Conservation (phyloP, 768 basidiomycete species). For the Cyclocybe aegerita region DNA sequence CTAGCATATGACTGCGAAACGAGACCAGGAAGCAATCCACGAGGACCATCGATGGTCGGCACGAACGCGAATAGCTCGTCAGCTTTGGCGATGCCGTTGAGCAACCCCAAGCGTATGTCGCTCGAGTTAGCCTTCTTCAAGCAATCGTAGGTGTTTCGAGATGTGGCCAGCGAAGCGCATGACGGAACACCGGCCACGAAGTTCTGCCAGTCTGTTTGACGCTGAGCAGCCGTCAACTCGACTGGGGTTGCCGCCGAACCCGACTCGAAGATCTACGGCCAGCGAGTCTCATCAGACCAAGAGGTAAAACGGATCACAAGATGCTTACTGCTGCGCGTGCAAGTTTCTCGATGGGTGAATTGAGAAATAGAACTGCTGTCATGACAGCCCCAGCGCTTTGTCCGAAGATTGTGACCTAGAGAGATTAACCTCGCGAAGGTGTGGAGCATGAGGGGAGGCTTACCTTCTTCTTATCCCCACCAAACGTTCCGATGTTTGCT, state of each 20-base stretch:
- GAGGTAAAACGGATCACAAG: not conserved
- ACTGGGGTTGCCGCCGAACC: slow-evolving; percentile 36
- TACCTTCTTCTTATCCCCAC: slow-evolving; percentile 46
- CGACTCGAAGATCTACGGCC: slow-evolving; percentile 38
- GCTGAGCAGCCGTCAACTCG: slow-evolving; percentile 27
- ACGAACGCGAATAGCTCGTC: slow-evolving; percentile 25
- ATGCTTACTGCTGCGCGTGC: slow-evolving; percentile 30
- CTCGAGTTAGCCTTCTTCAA: slow-evolving; percentile 19
- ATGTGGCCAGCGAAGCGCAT: slow-evolving; percentile 24
- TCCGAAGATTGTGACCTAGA: slow-evolving; percentile 52
- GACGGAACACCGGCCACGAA: slow-evolving; percentile 36
- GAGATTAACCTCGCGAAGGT: too few species aligned
- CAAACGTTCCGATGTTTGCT: slow-evolving; percentile 56
- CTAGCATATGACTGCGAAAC: slow-evolving; percentile 31
- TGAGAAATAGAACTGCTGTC: slow-evolving; percentile 38
- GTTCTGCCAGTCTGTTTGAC: slow-evolving; percentile 34
- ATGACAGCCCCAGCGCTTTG: slow-evolving; percentile 54
- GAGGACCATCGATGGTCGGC: slow-evolving; percentile 41
- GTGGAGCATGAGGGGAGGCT: too few species aligned
- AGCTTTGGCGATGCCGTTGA: slow-evolving; percentile 11
- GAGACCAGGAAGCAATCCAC: slow-evolving; percentile 36
- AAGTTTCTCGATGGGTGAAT: slow-evolving; percentile 28
- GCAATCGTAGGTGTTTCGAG: slow-evolving; percentile 35
- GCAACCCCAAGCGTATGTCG: slow-evolving; percentile 22
- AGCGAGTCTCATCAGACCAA: not conserved